Conservation (phyloP, 2,329 filamentous ascomycete species). For the Claviceps maximensis region DNA sequence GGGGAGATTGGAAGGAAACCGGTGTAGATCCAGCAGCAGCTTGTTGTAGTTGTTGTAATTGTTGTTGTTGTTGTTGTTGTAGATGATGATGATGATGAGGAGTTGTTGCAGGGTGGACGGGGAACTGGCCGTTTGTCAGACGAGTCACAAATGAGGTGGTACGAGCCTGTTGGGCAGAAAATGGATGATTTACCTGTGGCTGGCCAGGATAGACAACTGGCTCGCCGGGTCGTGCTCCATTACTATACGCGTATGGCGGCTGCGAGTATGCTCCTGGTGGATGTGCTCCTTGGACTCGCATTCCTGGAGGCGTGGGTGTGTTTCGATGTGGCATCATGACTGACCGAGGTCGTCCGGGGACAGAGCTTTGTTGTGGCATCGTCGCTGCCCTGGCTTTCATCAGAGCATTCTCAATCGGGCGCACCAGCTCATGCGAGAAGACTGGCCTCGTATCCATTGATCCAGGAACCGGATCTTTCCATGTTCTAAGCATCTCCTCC, state of each 20-base stretch:
- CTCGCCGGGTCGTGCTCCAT: constrained; percentile 17
- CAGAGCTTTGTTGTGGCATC: constrained; percentile 36
- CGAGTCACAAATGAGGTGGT: neutral
- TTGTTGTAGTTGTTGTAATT: too few species aligned
- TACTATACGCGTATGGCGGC: constrained; percentile 17
- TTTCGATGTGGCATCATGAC: constrained; percentile 48
- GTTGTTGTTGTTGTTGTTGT: too few species aligned
- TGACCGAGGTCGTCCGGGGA: constrained; percentile 35
- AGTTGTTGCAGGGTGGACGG: constrained; percentile 24
- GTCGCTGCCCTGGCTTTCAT: constrained; percentile 62
- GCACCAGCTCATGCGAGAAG: constrained; percentile 74
- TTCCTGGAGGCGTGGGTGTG: constrained; percentile 59
- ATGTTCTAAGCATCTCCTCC: constrained; percentile 94
- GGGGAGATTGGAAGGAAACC: constrained; percentile 29
- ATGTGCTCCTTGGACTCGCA: constrained; percentile 15
- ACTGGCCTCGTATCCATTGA: constrained; percentile 88
- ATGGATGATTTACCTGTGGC: constrained; percentile 16
- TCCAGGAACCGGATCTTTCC: constrained; percentile 92
- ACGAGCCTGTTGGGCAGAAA: neutral
- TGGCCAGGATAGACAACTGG: constrained; percentile 12
- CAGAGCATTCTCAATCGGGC: constrained; percentile 85
- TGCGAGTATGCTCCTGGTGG: constrained; percentile 13
- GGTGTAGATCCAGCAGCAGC: constrained; percentile 20
- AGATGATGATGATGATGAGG: constrained; percentile 9
- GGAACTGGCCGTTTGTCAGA: constrained; percentile 14